A percentile compares a stretch with the other conserved stretches of the same genome.
phyloP scores from a whole-genome alignment of 192 early-diverging fungal species.

The Linnemannia exigua region DNA sequence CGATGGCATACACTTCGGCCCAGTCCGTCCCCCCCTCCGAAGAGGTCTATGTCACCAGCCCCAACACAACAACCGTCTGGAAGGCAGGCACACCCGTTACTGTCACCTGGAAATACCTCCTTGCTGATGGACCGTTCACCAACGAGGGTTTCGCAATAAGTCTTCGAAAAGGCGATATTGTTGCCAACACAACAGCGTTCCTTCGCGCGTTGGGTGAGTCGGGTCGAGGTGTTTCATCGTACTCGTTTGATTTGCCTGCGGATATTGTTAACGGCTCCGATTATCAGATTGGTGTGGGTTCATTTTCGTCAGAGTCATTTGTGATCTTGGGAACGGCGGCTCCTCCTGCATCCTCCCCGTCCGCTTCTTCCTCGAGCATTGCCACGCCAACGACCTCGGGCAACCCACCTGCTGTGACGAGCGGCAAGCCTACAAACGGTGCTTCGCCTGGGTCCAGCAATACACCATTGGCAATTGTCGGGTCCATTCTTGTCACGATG shows the following conservation, averaged over 20 bases:
- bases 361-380: not conserved
- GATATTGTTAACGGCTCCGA: not conserved
- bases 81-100: not conserved
- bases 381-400: not conserved
- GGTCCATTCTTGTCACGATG: not conserved
- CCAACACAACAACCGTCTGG: not conserved
- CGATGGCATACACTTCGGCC: not conserved
- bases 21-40: not conserved
- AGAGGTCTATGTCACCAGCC: not conserved
- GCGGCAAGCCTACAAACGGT: not conserved
- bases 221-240: not conserved
- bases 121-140: not conserved
- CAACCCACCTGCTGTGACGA: not conserved
- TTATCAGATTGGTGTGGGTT: not conserved
- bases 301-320: not conserved
- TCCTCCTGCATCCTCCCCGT: constrained; percentile 1
- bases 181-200: not conserved
- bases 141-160: not conserved
- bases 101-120: not conserved
- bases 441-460: not conserved
- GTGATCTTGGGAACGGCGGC: not conserved
- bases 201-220: not conserved
- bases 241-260: not conserved
- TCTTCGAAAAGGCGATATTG: not conserved
- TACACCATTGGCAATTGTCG: not conserved